Percentiles rank a stretch among this genome's conserved stretches.
Conservation (phyloP, 768 basidiomycete genomes). For the Ephemerocybe angulata region DNA sequence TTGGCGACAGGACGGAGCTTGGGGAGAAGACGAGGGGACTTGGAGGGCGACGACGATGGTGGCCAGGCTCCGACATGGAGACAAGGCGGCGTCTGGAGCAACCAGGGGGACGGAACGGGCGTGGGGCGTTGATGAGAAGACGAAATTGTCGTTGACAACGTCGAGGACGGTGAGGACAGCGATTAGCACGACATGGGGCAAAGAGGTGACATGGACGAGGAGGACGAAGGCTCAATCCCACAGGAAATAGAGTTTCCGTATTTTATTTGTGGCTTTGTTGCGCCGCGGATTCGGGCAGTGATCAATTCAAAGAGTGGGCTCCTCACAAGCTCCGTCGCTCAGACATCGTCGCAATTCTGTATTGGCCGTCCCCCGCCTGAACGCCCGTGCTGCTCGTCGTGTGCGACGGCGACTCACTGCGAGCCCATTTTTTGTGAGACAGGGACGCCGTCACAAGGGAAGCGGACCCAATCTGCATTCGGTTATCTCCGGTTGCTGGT, state of each 20-base stretch:
- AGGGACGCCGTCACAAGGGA: constrained; percentile 17
- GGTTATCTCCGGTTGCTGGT: constrained; percentile 9
- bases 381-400: neutral
- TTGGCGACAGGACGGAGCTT: constrained; percentile 55
- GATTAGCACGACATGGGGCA: constrained; percentile 30
- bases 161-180: constrained; percentile 21
- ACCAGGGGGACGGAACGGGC: constrained; percentile 10
- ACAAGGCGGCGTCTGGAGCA: constrained; percentile 14
- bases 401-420: neutral
- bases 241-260: constrained; percentile 1
- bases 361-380: neutral
- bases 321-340: too few relatives aligned
- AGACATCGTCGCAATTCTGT: neutral
- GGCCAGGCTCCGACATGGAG: constrained; percentile 49
- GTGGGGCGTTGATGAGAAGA: constrained; percentile 18
- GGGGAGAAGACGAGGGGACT: constrained; percentile 78
- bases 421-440: neutral
- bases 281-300: neutral
- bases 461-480: constrained; percentile 8
- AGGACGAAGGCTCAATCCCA: constrained; percentile 10
- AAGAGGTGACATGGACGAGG: constrained; percentile 15
- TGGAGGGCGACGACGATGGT: constrained; percentile 59
- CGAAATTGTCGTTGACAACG: constrained; percentile 6
- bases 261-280: constrained; percentile 7
- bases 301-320: constrained; percentile 9